These are phyloP conservation scores for Ophiocordyceps australis DNA, from an alignment of 2,329 filamentous ascomycete genomes.

Conservation along the genomic window DNA sequence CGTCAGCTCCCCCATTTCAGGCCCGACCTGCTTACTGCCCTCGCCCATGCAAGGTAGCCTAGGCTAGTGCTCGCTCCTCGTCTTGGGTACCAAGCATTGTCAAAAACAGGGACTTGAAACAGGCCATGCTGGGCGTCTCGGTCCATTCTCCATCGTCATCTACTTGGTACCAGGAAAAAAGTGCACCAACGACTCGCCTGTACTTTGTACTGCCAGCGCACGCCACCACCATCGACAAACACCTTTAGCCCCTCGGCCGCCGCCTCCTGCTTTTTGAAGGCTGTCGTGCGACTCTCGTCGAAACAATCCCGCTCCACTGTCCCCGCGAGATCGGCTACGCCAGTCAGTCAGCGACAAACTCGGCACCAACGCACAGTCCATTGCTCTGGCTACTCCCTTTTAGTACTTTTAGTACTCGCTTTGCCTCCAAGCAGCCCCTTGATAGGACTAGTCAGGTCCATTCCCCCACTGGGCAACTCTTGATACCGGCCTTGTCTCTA, in stretches of 20 bases:
- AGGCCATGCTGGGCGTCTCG: constrained; percentile 1
- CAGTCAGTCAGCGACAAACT: neutral
- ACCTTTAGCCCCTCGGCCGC: neutral
- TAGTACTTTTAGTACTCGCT: too few relatives aligned
- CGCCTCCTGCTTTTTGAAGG: neutral
- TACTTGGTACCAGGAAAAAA: neutral
- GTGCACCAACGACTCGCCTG: too few relatives aligned
- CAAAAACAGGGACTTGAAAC: constrained; percentile 6
- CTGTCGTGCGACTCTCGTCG: constrained; percentile 1
- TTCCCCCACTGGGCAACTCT: neutral
- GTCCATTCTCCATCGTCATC: neutral
- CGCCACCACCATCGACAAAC: constrained; percentile 1
- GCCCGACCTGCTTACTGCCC: too few relatives aligned
- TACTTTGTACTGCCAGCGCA: constrained; percentile 1
- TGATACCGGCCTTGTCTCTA: neutral
- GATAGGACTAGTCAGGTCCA: neutral
- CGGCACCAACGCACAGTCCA: neutral
- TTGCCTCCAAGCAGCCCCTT: neutral
- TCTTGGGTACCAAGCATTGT: constrained; percentile 3
- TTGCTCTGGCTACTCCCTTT: too few relatives aligned
- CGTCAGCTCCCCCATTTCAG: too few relatives aligned
- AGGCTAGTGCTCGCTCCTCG: too few relatives aligned
- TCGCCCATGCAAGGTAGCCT: too few relatives aligned
- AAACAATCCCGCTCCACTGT: constrained; percentile 1
- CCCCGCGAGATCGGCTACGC: constrained; percentile 1